Base-by-base conservation (phyloP, 805 yeast species). In the Sugiyamaella floridensis region DNA sequence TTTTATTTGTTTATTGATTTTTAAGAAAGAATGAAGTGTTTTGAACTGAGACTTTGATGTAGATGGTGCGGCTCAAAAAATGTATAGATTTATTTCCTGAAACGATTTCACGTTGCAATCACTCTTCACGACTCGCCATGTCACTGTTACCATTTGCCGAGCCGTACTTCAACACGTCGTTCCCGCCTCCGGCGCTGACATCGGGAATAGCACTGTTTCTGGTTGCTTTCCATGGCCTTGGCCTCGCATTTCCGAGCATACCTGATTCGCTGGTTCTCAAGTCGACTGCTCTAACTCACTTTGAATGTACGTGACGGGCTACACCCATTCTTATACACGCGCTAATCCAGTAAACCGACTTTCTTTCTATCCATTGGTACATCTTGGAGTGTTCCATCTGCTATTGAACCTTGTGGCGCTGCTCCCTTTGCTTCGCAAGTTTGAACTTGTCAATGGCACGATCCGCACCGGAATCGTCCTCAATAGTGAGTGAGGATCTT, bases 401-500 rank as follows among this genome's bases (percentile, higher is more conserved):
- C 45, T 77, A 3, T 68, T 85, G 60, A 88, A 87, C 60, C 53
- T 79, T 8, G 55, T 80, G 40, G 76, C 84, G 1, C 63, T 89
- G 45, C 71, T 77, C 53, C 77, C 84, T 0, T 81, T 86, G 18
- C 66, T 88, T 60, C 72, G 83, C 11, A 72, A 74, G 49, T 89
- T 83, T 67, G 97, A 89, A 71, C 71, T 75, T 52, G 65, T 69
- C 19, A 84, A 87, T 62, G 97, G 97, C 5, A 88, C 97, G 0
- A 85, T 89, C 2, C 80, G 87, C 67, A 85, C 96, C 3, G 96
- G 95, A 3, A 73, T 89, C 45, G 82, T 89, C 14, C 71, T 89
- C 52, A 89, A 88, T 65, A 63, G 63, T 58, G 34, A 43, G 60
- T 51, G 14, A 14, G n/a, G 16, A 9, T 15, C n/a, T 2, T 51